Base-by-base conservation (phyloP, 257 asterid species). In the Perilla frutescens region DNA sequence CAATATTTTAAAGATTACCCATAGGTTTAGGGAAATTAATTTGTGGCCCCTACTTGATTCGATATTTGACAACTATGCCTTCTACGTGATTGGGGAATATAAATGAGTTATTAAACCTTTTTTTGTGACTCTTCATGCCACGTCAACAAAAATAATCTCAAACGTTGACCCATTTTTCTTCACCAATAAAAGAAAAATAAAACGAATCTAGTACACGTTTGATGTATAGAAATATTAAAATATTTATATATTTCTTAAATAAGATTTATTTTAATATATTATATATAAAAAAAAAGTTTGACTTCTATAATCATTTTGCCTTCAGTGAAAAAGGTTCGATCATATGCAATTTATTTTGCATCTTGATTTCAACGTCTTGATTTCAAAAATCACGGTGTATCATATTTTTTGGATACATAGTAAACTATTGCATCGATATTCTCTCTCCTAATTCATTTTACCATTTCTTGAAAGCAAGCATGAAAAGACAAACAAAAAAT, bases 391-490 rank as follows among this genome's bases (percentile, higher is more conserved):
- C 2, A 6, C 8, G 1, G 14, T 8, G n/a, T 41, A 26, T 4
- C 48, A 6, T 5, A 41, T 6, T 20, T 68, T 6, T 45, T 8
- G 11, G 32, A 8, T 31, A 41, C 11, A n/a, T n/a, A n/a, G n/a
- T n/a, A n/a, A 6, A 9, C 74, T 55, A 57, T 58, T 70, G 13
- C 47, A 56, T 29, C 14, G 36, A 44, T 43, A 20, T 20, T 20
- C 26, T 5, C 32, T n/a, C 31, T 71, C 26, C 14, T 31, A 2
- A 32, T 58, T 26, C 34, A 29, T 2, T 29, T 57, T n/a, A 37
- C 67, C 64, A 44, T 54, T 71, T 60, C 58, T 72, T 50, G 59
- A 64, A 77, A 77, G 76, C 65, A 77, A 11, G 72, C 80, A 84
- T 77, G 53, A 64, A 74, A 74, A 9, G 53, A 49, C 62, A 72